Conservation (phyloP, 1,284 basidiomycete genomes). For the Puccinia novopanici region DNA sequence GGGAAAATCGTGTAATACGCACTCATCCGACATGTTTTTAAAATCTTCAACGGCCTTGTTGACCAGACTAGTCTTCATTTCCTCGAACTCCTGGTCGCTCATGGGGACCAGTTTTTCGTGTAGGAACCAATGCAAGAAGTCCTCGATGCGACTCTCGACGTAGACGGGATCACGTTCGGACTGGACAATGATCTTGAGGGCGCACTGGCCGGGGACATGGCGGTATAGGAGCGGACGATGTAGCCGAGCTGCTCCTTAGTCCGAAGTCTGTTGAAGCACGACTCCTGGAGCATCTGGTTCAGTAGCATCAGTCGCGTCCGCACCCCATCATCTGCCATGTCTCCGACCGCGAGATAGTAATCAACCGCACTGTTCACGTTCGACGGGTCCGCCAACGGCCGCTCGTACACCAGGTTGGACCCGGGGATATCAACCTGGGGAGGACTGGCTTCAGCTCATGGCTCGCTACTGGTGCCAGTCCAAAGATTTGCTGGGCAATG, state of each 20-base stretch:
- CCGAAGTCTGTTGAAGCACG: constrained; percentile 89
- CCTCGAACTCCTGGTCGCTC: constrained; percentile 67
- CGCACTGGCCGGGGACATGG: constrained; percentile 69
- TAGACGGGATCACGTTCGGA: constrained; percentile 81
- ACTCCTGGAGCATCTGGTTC: constrained; percentile 79
- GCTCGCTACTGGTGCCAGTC: constrained; percentile 65
- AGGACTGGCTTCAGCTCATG: constrained; percentile 66
- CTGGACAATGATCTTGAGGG: constrained; percentile 85
- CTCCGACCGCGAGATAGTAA: constrained; percentile 58
- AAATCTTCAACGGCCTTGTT: constrained; percentile 72
- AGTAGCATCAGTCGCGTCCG: constrained; percentile 61
- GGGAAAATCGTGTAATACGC: constrained; percentile 23
- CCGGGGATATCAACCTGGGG: constrained; percentile 69
- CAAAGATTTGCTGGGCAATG: constrained; percentile 71
- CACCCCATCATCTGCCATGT: constrained; percentile 64
- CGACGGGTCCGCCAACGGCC: constrained; percentile 76
- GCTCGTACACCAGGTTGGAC: constrained; percentile 71
- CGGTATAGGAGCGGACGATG: constrained; percentile 65
- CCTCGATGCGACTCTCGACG: constrained; percentile 83
- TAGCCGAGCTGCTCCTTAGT: constrained; percentile 97
- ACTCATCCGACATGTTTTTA: constrained; percentile 73
- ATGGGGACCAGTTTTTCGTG: constrained; percentile 61
- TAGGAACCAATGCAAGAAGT: constrained; percentile 67
- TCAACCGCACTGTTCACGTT: constrained; percentile 76
- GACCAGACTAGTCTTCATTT: constrained; percentile 68